A percentile compares a stretch with the other conserved stretches of the same genome.
Conservation (phyloP, 169 alveolate genomes). For the Eimeria necatrix region DNA sequence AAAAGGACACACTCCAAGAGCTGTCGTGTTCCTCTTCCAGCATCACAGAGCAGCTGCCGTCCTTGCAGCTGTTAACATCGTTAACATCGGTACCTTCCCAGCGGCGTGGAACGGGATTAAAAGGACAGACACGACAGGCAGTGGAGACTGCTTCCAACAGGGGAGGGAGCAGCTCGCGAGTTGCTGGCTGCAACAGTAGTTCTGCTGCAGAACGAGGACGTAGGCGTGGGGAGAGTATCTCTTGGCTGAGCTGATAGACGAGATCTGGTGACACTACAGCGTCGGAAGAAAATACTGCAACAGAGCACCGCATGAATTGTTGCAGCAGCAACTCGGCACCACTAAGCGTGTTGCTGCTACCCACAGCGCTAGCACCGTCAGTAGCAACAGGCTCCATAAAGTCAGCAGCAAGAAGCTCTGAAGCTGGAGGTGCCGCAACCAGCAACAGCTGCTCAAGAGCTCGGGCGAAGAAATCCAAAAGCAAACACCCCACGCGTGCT, state of each 20-base stretch:
- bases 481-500: conserved; percentile 52
- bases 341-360: not conserved
- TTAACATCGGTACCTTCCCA: not conserved
- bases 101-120: not conserved
- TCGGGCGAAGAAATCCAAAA: conserved; percentile 47
- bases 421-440: conserved; percentile 55
- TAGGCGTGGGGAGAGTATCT: not conserved
- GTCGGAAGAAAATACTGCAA: conserved; percentile 54
- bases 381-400: not conserved
- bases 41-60: conserved; percentile 23
- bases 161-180: conserved; percentile 62
- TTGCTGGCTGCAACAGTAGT: conserved; percentile 74
- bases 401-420: conserved; percentile 42
- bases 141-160: conserved; percentile 61
- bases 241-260: conserved; percentile 43
- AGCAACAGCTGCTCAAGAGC: conserved; percentile 70
- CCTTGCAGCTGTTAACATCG: not conserved
- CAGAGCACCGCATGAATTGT: conserved; percentile 52
- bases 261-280: conserved; percentile 64
- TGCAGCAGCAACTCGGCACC: conserved; percentile 49
- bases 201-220: conserved; percentile 72
- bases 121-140: conserved; percentile 69
- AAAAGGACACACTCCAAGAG: not conserved
- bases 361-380: not conserved
- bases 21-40: conserved; percentile 1